Evolutionary conservation across 148 eudicot genomes (phyloP).

Genomic region (Camellia sinensis): DNA sequence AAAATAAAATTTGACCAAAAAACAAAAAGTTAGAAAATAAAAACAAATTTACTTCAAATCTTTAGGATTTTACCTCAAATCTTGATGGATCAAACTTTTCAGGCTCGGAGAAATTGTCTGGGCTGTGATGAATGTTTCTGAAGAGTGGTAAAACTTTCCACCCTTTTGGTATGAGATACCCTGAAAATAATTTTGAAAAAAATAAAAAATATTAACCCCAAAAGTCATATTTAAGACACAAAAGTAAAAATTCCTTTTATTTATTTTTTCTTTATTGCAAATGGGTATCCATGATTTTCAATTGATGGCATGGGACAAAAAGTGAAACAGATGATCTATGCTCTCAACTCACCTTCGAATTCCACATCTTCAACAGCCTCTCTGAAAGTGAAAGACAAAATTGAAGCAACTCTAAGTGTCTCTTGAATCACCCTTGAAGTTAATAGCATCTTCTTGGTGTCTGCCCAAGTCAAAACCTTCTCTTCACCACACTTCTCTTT

Average conservation of each 20-base stretch:
- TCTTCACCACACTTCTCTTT: conserved; percentile 32
- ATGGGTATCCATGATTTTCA: too few relatives aligned
- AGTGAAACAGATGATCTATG: too few relatives aligned
- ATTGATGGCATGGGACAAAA: too few relatives aligned
- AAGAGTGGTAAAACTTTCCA: conserved; percentile 77
- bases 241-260: background rate
- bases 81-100: conserved; percentile 78
- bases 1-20: background rate
- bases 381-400: conserved; percentile 87
- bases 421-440: conserved; percentile 87
- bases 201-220: background rate
- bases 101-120: conserved; percentile 56
- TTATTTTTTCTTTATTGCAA: background rate
- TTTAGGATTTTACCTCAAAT: conserved; percentile 53
- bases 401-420: conserved; percentile 87
- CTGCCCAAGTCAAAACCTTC: conserved; percentile 48
- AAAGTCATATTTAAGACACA: background rate
- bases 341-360: conserved; percentile 57
- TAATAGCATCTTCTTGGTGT: conserved; percentile 68
- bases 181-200: conserved; percentile 30
- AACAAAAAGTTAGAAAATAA: background rate
- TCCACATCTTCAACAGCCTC: conserved; percentile 99
- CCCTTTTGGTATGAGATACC: conserved; percentile 70
- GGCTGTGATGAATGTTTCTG: conserved; percentile 72
- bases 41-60: background rate